Percentiles rank a stretch among this genome's conserved stretches.
phyloP scores from a whole-genome alignment of 108 stramenopile species.

The Cylindrotheca closterium region DNA sequence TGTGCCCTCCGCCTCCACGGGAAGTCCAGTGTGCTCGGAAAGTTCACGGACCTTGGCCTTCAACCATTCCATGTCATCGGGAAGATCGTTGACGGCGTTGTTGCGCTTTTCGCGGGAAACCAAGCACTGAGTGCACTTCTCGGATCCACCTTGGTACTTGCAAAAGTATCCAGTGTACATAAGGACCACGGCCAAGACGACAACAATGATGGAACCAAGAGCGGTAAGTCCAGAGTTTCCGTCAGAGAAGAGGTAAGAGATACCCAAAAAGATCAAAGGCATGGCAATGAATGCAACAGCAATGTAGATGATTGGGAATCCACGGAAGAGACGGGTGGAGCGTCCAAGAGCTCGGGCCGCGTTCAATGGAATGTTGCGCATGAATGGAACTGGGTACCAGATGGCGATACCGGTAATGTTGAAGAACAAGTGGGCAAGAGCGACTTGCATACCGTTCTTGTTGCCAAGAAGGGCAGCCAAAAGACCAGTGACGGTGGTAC shows the following conservation, averaged over 20 bases:
- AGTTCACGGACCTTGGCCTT: no score
- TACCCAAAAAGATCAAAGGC: constrained; percentile 63
- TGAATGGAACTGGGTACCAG: constrained; percentile 83
- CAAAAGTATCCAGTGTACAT: no score
- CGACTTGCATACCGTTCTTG: constrained; percentile 65
- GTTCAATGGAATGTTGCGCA: constrained; percentile 65
- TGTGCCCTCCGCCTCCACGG: no score
- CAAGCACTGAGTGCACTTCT: no score
- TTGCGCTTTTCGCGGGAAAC: no score
- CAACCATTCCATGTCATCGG: no score
- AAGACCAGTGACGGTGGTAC: constrained; percentile 78
- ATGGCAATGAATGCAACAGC: constrained; percentile 58
- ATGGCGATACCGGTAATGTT: constrained; percentile 79
- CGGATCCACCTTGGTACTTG: no score
- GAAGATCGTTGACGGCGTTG: no score
- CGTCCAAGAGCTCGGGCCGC: constrained; percentile 63
- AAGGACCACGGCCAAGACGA: no score
- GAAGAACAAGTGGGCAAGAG: constrained; percentile 81
- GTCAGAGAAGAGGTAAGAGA: constrained; percentile 54
- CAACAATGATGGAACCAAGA: no score
- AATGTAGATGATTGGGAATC: constrained; percentile 76
- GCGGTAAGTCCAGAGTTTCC: constrained; percentile 50
- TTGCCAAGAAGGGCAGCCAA: constrained; percentile 51
- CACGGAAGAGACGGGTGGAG: constrained; percentile 52
- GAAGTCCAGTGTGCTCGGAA: no score